phyloP scores from a whole-genome alignment of 208 protist genomes.

The Leishmania tropica region DNA sequence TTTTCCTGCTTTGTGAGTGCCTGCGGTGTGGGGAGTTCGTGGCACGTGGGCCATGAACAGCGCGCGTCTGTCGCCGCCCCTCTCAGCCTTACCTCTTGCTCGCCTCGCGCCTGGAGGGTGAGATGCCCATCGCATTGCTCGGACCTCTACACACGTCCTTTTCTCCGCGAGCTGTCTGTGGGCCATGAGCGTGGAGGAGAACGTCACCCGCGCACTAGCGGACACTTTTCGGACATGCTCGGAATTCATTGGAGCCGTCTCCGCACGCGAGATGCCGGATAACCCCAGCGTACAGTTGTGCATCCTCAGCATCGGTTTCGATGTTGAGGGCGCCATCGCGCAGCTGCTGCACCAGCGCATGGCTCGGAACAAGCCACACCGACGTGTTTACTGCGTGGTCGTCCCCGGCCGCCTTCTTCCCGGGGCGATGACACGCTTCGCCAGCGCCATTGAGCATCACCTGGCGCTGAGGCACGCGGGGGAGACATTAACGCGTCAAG shows the following conservation, averaged over 20 bases:
- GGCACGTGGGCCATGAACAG: not conserved
- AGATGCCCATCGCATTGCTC: not conserved
- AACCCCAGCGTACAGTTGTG: constrained; percentile 64
- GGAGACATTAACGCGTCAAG: not conserved
- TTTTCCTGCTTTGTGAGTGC: not conserved
- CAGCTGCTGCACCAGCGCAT: constrained; percentile 27
- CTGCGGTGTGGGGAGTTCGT: not conserved
- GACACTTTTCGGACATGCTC: constrained; percentile 18
- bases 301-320: constrained; percentile 65
- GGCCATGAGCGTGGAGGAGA: not conserved
- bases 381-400: constrained; percentile 76
- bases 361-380: constrained; percentile 4
- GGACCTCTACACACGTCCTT: not conserved
- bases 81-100: not conserved
- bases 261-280: constrained; percentile 36
- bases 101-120: not conserved
- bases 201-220: not conserved
- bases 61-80: not conserved
- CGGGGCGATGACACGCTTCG: constrained; percentile 89
- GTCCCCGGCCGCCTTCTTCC: constrained; percentile 92
- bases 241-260: constrained; percentile 44
- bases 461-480: constrained; percentile 1
- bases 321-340: constrained; percentile 56
- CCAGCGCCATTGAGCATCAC: constrained; percentile 51
- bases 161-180: not conserved